Conservation (phyloP, 1,284 basidiomycete genomes). For the Cutaneotrichosporon dermatis region DNA sequence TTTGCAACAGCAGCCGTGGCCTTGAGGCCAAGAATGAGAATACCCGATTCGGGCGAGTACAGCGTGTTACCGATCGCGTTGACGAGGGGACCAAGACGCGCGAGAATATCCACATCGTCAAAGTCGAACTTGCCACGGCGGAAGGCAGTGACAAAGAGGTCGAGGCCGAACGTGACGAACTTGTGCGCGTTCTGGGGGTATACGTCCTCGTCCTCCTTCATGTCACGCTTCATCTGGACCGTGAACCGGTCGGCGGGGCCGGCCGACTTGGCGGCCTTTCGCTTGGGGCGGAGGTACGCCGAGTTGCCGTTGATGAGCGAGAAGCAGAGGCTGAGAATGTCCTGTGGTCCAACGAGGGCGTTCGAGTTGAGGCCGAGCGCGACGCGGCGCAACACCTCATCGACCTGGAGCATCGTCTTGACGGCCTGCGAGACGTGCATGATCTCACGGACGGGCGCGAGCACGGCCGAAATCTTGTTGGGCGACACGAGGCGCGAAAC, state of each 20-base stretch:
- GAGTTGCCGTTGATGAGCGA: slow-evolving; percentile 89
- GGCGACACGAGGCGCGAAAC: slow-evolving; percentile 73
- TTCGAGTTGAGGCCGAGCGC: slow-evolving; percentile 83
- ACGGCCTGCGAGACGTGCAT: slow-evolving; percentile 79
- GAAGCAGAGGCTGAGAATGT: slow-evolving; percentile 78
- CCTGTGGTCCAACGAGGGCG: slow-evolving; percentile 62
- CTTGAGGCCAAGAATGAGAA: slow-evolving; percentile 76
- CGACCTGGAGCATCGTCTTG: slow-evolving; percentile 78
- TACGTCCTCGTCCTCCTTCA: slow-evolving; percentile 59
- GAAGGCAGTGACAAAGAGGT: slow-evolving; percentile 83
- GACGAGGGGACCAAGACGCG: slow-evolving; percentile 81
- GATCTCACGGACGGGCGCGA: slow-evolving; percentile 76
- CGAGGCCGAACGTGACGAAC: slow-evolving; percentile 88
- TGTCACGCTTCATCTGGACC: slow-evolving; percentile 71
- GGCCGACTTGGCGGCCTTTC: slow-evolving; percentile 36
- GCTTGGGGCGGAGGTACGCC: slow-evolving; percentile 56
- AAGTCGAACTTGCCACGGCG: slow-evolving; percentile 83
- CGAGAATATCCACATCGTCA: slow-evolving; percentile 63
- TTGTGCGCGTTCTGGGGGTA: slow-evolving; percentile 75
- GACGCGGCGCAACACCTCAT: slow-evolving; percentile 81
- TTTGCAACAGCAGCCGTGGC: slow-evolving; percentile 76
- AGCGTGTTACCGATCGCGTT: slow-evolving; percentile 85
- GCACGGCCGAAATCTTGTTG: slow-evolving; percentile 66
- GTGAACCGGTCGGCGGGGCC: slow-evolving; percentile 57
- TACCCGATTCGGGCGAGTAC: slow-evolving; percentile 74